Base-by-base conservation (phyloP, 352 stramenopile genomes). In the Pythium plurisporium region DNA sequence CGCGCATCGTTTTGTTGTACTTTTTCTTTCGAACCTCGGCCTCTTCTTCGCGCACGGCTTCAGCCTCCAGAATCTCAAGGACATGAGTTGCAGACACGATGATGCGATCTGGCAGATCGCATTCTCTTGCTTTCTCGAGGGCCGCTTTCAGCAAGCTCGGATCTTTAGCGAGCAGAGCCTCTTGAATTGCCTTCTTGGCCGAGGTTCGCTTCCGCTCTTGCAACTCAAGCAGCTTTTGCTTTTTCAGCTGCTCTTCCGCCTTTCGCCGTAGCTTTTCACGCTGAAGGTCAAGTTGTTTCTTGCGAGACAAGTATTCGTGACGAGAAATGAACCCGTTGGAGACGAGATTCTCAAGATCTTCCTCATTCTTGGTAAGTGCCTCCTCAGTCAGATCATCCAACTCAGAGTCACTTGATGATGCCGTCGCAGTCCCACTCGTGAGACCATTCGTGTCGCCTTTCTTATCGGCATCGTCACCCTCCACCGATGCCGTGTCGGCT, bases 71-170 rank as follows among this genome's bases (percentile, higher is more conserved):
- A 42, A 91, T 79, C 42, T 95, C 82, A 17, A 91, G 55, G 23
- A 93, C 79, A 23, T 95, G 83, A 0, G 72, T 72, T 3, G 80
- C 79, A 8, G 81, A 91, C 1, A 94, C 74, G 34, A 94, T 69
- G 27, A 91, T 82, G 3, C 70, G 67, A 5, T 78, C 76, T 0
- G 70, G 73, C 12, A 94, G 62, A 3, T 71, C 73, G 37, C 77
- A 91, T 53, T 94, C 83, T 38, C 77, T 83, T 33, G 69, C 83
- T 33, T 88, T 91, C 14, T 91, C 81, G 38, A 94, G 86, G 2
- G 80, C 69, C 7, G 42, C 60, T 25, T 72, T 73, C 22, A 94
- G 63, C 30, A 87, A 17, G 5, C 27, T 29, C 2, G 77, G 56
- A 53, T 94, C 79, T 42, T 90, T 91, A 0, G 70, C 76, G 6